Percentiles rank a stretch among this genome's conserved stretches.
Evolutionary conservation across 2,329 filamentous ascomycete genomes (phyloP).

Genomic region (Talaromyces piceae): DNA sequence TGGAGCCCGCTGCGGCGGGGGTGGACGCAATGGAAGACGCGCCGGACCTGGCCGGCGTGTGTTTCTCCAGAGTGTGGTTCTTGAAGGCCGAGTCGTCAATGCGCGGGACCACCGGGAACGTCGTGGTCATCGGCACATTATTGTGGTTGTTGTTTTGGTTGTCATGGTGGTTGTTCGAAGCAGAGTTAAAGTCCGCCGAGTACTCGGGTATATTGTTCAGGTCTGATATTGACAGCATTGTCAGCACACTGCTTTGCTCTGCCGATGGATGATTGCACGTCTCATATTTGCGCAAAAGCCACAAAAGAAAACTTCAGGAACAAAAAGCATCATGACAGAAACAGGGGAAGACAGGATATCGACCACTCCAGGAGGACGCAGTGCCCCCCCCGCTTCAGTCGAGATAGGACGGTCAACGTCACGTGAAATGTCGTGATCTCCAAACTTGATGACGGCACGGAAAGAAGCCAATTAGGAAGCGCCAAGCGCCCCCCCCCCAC

Average conservation of each 20-base stretch:
- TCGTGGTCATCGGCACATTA: constrained; percentile 4
- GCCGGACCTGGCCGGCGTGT: constrained; percentile 8
- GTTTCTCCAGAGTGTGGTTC: background rate
- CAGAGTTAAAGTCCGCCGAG: constrained; percentile 21
- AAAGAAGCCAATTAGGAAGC: constrained; percentile 6
- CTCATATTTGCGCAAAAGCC: background rate
- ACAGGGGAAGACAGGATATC: background rate
- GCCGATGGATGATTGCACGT: background rate
- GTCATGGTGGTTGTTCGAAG: constrained; percentile 16
- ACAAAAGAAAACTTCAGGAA: background rate
- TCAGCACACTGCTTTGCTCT: constrained; percentile 4
- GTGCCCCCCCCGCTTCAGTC: background rate
- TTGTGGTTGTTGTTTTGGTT: too few relatives aligned
- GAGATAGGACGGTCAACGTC: constrained; percentile 12
- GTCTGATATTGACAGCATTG: constrained; percentile 17
- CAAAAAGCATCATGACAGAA: background rate
- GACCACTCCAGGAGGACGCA: background rate
- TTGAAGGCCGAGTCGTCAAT: constrained; percentile 11
- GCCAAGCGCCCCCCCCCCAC: too few relatives aligned
- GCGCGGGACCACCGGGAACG: constrained; percentile 7
- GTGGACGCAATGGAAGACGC: constrained; percentile 14
- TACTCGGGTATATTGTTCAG: constrained; percentile 27
- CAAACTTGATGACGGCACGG: constrained; percentile 16
- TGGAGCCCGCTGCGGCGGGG: constrained; percentile 12
- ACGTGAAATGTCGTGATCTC: constrained; percentile 31